Base-by-base conservation (phyloP, 495 filamentous ascomycete species). In the Aspergillus hancockii region DNA sequence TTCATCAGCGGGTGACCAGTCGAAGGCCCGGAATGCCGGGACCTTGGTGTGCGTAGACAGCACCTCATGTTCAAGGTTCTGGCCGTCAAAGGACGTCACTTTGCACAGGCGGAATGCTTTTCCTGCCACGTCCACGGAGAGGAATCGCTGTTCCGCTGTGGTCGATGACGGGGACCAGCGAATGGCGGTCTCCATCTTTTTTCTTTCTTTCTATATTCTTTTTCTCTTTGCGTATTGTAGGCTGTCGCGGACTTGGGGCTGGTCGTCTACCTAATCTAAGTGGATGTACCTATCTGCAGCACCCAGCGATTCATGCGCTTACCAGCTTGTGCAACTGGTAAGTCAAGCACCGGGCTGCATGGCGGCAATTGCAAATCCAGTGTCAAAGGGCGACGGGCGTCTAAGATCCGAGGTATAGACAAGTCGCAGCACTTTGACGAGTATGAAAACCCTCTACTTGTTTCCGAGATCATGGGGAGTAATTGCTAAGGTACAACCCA, bases 81-180 rank as follows among this genome's bases (percentile, higher is more conserved):
- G 81, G 47, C 78, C 74, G 25, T 84, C 82, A 62, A 86, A 79
- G 2, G 80, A 79, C 4, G 81, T 86, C 10, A 94, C 84, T 61
- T 85, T 83, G 70, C 92, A 94, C 21, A 96, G 81, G 57, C 88
- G 87, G 63, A 97, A 85, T 23, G 88, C 81, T 60, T 91, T 90
- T 38, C 89, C 85, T 46, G 85, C 85, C 31, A 94, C 79, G 71
- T 97, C 95, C 68, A 96, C 88, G 50, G 90, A 85, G 41, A 98
- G 80, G 65, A 98, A 98, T 16, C 82, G 83, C 63, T 86, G 84
- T 36, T 79, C 78, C 34, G 77, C 79, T 66, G 77, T 82, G 68
- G 70, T 83, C 18, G 91, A 87, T 63, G 88, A 90, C 41, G 92
- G 88, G 22, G 94, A 97, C 92, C 92, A 98, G 63, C 92, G 86